Evolutionary conservation across 2,329 filamentous ascomycete genomes (phyloP).

Genomic region (Teratosphaeria zuluensis): DNA sequence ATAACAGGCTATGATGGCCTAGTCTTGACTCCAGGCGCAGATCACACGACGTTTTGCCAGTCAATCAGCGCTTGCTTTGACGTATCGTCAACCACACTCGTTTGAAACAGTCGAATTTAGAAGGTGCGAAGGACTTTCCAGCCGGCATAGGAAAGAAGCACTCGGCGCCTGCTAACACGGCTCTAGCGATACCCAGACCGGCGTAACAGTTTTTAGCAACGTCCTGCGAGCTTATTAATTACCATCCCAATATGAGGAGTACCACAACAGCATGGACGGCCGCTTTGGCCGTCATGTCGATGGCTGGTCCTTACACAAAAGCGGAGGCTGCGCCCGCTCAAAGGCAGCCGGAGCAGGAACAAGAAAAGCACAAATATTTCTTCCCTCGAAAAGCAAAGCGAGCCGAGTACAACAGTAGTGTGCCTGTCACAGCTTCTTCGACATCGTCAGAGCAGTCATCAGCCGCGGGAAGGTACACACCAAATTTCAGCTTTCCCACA

Average conservation of each 20-base stretch:
- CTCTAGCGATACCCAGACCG: background rate
- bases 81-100: slow-evolving; percentile 43
- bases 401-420: slow-evolving; percentile 12
- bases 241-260: slow-evolving; percentile 31
- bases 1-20: slow-evolving; percentile 18
- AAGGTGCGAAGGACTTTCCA: background rate
- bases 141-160: background rate
- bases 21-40: slow-evolving; percentile 5
- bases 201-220: slow-evolving; percentile 3
- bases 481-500: background rate
- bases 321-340: slow-evolving; percentile 41
- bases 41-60: slow-evolving; percentile 10
- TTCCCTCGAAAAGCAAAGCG: slow-evolving; percentile 39
- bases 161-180: background rate
- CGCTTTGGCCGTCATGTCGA: slow-evolving; percentile 36
- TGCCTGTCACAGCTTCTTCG: background rate
- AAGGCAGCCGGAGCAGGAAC: slow-evolving; percentile 24
- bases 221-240: slow-evolving; percentile 6
- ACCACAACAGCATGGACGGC: slow-evolving; percentile 38
- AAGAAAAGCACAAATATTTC: slow-evolving; percentile 35
- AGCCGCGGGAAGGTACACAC: background rate
- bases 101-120: slow-evolving; percentile 34
- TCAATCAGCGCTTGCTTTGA: slow-evolving; percentile 15
- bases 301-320: slow-evolving; percentile 33
- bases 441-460: background rate